Evolutionary conservation across 1,284 basidiomycete genomes (phyloP).

Genomic region (Termitomyces sp.): DNA sequence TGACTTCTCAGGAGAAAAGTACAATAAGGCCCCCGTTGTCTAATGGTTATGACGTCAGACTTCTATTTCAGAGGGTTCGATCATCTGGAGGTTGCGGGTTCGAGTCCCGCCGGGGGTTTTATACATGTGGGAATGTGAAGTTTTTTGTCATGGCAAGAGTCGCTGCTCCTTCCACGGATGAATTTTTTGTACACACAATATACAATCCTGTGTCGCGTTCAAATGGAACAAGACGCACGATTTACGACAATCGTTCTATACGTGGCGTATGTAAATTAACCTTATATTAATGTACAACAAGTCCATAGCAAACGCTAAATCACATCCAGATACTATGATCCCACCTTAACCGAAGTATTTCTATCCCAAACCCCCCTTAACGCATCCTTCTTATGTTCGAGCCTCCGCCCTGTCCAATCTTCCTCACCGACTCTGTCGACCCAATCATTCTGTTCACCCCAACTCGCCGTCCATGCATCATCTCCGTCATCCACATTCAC

Average conservation of each 20-base stretch:
- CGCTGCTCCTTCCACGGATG: too few relatives aligned
- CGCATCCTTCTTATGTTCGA: neutral
- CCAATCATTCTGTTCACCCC: slow-evolving; percentile 59
- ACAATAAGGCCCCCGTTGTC: slow-evolving; percentile 29
- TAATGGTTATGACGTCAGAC: slow-evolving; percentile 68
- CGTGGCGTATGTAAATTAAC: neutral
- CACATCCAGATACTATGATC: neutral
- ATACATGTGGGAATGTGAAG: accelerated
- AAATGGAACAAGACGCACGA: neutral
- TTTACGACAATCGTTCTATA: neutral
- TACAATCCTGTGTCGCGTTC: neutral
- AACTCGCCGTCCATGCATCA: slow-evolving; percentile 43
- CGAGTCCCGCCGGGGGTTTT: slow-evolving; percentile 58
- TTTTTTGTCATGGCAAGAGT: too few relatives aligned
- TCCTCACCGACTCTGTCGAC: slow-evolving; percentile 41
- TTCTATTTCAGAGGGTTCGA: slow-evolving; percentile 32
- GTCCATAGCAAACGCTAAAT: neutral
- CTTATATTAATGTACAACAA: neutral
- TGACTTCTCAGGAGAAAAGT: accelerated
- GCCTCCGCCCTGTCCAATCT: slow-evolving; percentile 40
- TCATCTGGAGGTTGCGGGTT: slow-evolving; percentile 62
- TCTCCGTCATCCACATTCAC: slow-evolving; percentile 9
- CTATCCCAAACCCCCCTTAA: neutral
- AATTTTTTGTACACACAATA: too few relatives aligned
- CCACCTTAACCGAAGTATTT: neutral